phyloP scores from a whole-genome alignment of 176 grass and related monocot species.

The Phragmites australis region DNA sequence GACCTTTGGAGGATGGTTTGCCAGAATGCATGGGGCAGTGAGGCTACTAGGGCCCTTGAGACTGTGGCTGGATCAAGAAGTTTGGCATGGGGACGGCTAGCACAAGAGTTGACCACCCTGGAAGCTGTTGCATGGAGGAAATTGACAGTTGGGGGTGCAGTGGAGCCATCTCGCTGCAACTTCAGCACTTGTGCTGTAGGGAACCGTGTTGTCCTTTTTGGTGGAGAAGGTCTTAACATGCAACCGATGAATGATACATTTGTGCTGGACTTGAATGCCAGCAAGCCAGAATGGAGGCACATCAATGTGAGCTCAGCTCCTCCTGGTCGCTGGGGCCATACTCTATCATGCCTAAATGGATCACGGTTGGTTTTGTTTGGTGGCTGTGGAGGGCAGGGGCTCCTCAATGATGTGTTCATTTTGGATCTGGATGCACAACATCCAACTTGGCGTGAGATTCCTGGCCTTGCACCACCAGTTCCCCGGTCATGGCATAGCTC shows the following conservation, averaged over 20 bases:
- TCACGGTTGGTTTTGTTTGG: slow-evolving; percentile 86
- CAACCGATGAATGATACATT: slow-evolving; percentile 98
- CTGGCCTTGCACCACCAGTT: slow-evolving; percentile 78
- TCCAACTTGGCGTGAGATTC: slow-evolving; percentile 87
- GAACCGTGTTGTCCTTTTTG: slow-evolving; percentile 90
- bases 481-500: slow-evolving; percentile 96
- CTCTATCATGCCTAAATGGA: slow-evolving; percentile 83
- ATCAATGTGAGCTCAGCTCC: slow-evolving; percentile 78
- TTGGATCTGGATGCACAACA: slow-evolving; percentile 92
- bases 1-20: slow-evolving; percentile 98
- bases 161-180: slow-evolving; percentile 92
- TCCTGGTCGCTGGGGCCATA: slow-evolving; percentile 94
- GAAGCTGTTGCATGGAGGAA: slow-evolving; percentile 88
- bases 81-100: slow-evolving; percentile 79
- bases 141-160: slow-evolving; percentile 69
- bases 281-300: slow-evolving; percentile 92
- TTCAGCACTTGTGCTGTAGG: slow-evolving; percentile 96
- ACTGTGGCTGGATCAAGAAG: slow-evolving; percentile 71
- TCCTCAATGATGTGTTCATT: slow-evolving; percentile 96
- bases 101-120: slow-evolving; percentile 80
- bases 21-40: slow-evolving; percentile 85
- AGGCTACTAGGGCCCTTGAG: slow-evolving; percentile 70
- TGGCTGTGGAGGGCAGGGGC: slow-evolving; percentile 75
- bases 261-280: slow-evolving; percentile 86
- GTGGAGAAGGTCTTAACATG: slow-evolving; percentile 94